A percentile compares a stretch with the other conserved stretches of the same genome.
Conservation (phyloP, 768 basidiomycete species). For the Ramaria sp. region DNA sequence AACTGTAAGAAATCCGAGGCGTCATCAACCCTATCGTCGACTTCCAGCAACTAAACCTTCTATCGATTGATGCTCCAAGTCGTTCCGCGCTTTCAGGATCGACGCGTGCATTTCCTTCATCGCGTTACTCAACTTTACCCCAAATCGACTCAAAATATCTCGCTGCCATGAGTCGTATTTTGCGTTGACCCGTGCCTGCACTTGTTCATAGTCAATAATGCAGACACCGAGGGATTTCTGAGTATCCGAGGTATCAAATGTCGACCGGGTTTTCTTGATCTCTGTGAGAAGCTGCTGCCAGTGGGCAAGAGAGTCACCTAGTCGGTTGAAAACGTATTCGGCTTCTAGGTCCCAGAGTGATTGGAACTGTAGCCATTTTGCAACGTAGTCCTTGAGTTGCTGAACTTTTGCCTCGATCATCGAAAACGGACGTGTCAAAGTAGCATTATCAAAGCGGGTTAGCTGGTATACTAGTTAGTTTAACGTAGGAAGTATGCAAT, state of each 20-base stretch:
- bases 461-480: slow-evolving; percentile 34
- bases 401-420: slow-evolving; percentile 84
- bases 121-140: slow-evolving; percentile 81
- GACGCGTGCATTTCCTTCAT: slow-evolving; percentile 98
- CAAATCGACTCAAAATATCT: slow-evolving; percentile 87
- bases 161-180: slow-evolving; percentile 99
- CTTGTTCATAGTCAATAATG: slow-evolving; percentile 95
- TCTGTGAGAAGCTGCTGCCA: slow-evolving; percentile 97
- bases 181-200: slow-evolving; percentile 93
- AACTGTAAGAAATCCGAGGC: slow-evolving; percentile 1
- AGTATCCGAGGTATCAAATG: slow-evolving; percentile 95
- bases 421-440: slow-evolving; percentile 70
- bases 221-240: slow-evolving; percentile 87
- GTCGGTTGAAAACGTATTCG: slow-evolving; percentile 90
- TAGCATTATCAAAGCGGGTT: slow-evolving; percentile 58
- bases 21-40: slow-evolving; percentile 35
- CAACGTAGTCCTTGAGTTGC: slow-evolving; percentile 82
- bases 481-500: slow-evolving; percentile 7
- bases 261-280: slow-evolving; percentile 92
- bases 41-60: slow-evolving; percentile 68
- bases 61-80: slow-evolving; percentile 93
- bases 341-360: slow-evolving; percentile 97
- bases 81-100: slow-evolving; percentile 88
- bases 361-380: slow-evolving; percentile 98
- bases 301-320: slow-evolving; percentile 85